A percentile compares a stretch with the other conserved stretches of the same genome.
phyloP scores from a whole-genome alignment of 805 yeast genomes.

The Yamadazyma nakazawae region DNA sequence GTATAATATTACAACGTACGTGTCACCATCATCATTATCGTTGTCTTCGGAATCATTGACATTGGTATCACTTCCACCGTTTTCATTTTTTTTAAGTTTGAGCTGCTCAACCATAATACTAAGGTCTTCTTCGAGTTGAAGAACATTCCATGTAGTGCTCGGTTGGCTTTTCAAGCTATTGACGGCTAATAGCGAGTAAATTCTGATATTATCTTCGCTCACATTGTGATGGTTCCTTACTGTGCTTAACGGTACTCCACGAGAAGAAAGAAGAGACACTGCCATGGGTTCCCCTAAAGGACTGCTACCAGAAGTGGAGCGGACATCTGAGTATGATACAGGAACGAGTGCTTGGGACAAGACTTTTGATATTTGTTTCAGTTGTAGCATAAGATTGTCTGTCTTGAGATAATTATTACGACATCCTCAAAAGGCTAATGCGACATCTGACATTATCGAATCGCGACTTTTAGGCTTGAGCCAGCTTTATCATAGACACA shows the following conservation, averaged over 20 bases:
- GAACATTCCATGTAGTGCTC: conserved; percentile 7
- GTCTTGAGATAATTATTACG: background rate
- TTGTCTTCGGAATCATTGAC: background rate
- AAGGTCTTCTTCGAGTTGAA: conserved; percentile 24
- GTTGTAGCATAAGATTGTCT: conserved; percentile 32
- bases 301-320: conserved; percentile 9
- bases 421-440: background rate
- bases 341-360: conserved; percentile 31
- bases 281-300: conserved; percentile 21
- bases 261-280: conserved; percentile 31
- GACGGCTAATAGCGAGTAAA: conserved; percentile 34
- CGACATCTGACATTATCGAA: background rate
- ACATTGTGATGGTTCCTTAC: conserved; percentile 22
- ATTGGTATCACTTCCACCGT: conserved; percentile 11
- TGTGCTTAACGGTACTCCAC: conserved; percentile 40
- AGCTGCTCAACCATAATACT: conserved; percentile 24
- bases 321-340: conserved; percentile 3
- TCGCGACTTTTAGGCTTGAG: background rate
- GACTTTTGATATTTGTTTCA: conserved; percentile 33
- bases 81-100: background rate
- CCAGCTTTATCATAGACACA: too few relatives aligned
- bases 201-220: conserved; percentile 28
- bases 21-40: conserved; percentile 4
- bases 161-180: conserved; percentile 16
- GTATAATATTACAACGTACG: conserved; percentile 35